Evolutionary conservation across 2,329 filamentous ascomycete genomes (phyloP).

Genomic region (Dactylonectria estremocensis): DNA sequence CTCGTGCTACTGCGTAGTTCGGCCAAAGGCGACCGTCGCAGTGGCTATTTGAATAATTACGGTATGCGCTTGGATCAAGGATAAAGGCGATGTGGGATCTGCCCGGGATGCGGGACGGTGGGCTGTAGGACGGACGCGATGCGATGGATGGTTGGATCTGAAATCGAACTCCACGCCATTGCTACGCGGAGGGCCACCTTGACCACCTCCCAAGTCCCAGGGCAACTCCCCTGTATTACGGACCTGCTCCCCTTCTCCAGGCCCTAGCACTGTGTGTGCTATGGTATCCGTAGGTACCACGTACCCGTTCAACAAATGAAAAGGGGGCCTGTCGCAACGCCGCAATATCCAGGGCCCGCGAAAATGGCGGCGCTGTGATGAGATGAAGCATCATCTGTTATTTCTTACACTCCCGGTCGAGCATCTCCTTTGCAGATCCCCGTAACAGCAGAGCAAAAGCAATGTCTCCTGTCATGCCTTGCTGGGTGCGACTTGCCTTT

Average conservation of each 20-base stretch:
- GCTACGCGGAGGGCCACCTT: slow-evolving; percentile 6
- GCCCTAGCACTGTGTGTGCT: background rate
- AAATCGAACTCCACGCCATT: slow-evolving; percentile 44
- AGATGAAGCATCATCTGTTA: background rate
- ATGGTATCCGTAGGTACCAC: too few relatives aligned
- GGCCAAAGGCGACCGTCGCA: slow-evolving; percentile 18
- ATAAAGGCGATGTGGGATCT: slow-evolving; percentile 25
- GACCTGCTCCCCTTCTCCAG: slow-evolving; percentile 25
- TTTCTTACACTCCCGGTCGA: background rate
- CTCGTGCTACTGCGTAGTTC: background rate
- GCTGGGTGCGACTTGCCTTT: slow-evolving; percentile 32
- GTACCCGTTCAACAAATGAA: slow-evolving; percentile 3
- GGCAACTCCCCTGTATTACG: slow-evolving; percentile 36
- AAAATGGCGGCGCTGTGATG: background rate
- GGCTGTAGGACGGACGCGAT: slow-evolving; percentile 27
- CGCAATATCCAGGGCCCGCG: background rate
- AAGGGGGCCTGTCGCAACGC: background rate
- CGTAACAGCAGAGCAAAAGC: slow-evolving; percentile 8
- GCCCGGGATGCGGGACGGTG: slow-evolving; percentile 36
- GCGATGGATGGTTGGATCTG: slow-evolving; percentile 44
- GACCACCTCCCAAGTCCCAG: background rate
- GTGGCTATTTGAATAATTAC: slow-evolving; percentile 14
- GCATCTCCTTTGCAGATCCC: slow-evolving; percentile 9
- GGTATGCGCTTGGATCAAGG: slow-evolving; percentile 24
- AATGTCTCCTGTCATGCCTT: slow-evolving; percentile 14